These are phyloP conservation scores for Crepidotus variabilis DNA, from an alignment of 768 basidiomycete species.

Conservation along the genomic window DNA sequence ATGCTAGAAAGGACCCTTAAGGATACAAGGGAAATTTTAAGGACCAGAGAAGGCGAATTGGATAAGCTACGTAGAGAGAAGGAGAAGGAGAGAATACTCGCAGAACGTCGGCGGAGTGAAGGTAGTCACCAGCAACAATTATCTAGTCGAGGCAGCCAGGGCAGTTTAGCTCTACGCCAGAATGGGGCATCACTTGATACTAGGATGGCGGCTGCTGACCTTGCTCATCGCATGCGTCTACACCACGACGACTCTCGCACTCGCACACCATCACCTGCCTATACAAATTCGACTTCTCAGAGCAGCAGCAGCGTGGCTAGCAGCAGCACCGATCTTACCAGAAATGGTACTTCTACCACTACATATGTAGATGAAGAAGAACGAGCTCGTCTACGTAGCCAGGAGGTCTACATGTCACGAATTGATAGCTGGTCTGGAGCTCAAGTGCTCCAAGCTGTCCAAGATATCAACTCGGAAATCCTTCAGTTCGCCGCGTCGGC, in stretches of 20 bases:
- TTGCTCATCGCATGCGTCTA: conserved; percentile 17
- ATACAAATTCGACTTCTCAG: conserved; percentile 11
- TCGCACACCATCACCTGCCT: conserved; percentile 18
- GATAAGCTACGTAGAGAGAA: conserved; percentile 43
- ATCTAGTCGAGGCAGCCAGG: conserved; percentile 11
- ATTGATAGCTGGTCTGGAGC: conserved; percentile 75
- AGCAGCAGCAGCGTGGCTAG: conserved; percentile 12
- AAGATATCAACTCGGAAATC: conserved; percentile 78
- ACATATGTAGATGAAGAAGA: conserved; percentile 34
- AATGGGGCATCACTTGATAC: conserved; percentile 27
- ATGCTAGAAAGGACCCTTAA: conserved; percentile 59
- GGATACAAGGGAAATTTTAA: conserved; percentile 60
- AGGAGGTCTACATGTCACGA: conserved; percentile 69
- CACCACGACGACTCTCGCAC: conserved; percentile 13
- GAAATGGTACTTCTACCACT: conserved; percentile 5
- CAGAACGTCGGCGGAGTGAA: conserved; percentile 29
- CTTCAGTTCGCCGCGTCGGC: conserved; percentile 77
- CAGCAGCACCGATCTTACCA: conserved; percentile 9
- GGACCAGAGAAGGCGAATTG: conserved; percentile 55
- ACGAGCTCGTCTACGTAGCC: conserved; percentile 51
- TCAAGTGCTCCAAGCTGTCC: conserved; percentile 73
- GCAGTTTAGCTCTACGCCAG: conserved; percentile 5
- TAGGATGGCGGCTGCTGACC: conserved; percentile 22
- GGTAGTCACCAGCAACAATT: conserved; percentile 20
- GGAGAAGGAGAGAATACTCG: conserved; percentile 29